Evolutionary conservation across 2,329 filamentous ascomycete genomes (phyloP).

Genomic region (Gnomoniopsis smithogilvyi): DNA sequence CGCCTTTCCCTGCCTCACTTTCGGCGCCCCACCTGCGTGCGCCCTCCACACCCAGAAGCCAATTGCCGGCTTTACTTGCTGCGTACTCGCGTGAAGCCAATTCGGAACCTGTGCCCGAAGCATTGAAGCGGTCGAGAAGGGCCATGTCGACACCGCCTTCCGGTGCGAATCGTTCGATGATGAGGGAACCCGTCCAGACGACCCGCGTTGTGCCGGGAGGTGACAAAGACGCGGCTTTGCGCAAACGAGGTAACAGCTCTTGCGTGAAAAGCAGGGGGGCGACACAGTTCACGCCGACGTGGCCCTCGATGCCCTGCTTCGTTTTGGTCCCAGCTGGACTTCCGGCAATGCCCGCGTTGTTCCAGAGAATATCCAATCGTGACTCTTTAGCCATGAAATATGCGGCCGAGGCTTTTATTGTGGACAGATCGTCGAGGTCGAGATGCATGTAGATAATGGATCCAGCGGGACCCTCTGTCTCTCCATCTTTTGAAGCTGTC

Average conservation of each 20-base stretch:
- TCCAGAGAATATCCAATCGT: constrained; percentile 40
- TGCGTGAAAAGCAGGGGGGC: constrained; percentile 32
- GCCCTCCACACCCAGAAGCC: constrained; percentile 12
- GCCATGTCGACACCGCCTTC: constrained; percentile 7
- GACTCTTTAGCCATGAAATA: constrained; percentile 34
- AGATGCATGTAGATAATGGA: constrained; percentile 31
- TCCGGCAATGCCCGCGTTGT: constrained; percentile 33
- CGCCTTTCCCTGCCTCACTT: background rate
- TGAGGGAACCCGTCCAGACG: constrained; percentile 27
- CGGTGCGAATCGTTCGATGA: constrained; percentile 14
- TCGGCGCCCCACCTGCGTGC: constrained; percentile 10
- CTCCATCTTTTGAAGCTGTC: background rate
- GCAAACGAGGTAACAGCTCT: constrained; percentile 32
- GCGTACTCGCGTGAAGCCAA: constrained; percentile 9
- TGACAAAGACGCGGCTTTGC: constrained; percentile 22
- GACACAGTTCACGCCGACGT: constrained; percentile 33
- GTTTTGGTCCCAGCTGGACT: constrained; percentile 22
- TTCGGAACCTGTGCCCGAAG: constrained; percentile 4
- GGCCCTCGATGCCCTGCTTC: constrained; percentile 30
- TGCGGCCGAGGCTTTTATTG: constrained; percentile 34
- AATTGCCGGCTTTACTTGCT: constrained; percentile 15
- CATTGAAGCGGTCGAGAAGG: constrained; percentile 9
- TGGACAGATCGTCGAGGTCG: constrained; percentile 39
- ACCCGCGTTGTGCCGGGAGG: constrained; percentile 25
- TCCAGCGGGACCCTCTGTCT: constrained; percentile 14